Evolutionary conservation across 2,329 filamentous ascomycete species (phyloP), one percentile per base, ranked within the genome.

Genomic region (Aureobasidium sp.): DNA sequence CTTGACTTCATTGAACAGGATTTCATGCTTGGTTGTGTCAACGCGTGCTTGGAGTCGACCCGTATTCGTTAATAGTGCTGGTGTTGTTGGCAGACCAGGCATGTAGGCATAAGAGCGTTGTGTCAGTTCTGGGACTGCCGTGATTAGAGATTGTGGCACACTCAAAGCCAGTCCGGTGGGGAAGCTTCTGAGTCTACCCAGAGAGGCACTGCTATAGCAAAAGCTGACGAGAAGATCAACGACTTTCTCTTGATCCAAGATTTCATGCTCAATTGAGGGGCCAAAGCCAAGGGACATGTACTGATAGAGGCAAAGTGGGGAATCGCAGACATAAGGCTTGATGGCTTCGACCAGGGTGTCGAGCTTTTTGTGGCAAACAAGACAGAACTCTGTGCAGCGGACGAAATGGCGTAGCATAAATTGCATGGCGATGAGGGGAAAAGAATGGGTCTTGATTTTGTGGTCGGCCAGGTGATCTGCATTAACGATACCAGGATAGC

Each of bases 281-380:
- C 90, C 90, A 62, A 95, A 84, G 0, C 88, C 89, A n/a, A 94
- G 74, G 14, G 80, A 77, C 76, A 95, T 86, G 70, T 93, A 95
- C 64, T 96, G 90, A 62, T 87, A 95, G 3, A 95, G 72, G 62
- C 90, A 96, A 3, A 96, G 74, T 1, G 77, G 74, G 11, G 80
- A 78, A 19, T 80, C 79, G 68, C 90, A 96, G 39, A 95, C 88
- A 57, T 77, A 77, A 2, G 86, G 86, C 60, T 87, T 88, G 56
- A 90, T 72, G 1, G 85, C 80, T 61, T 84, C 80, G 32, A 91
- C 83, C 0, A 80, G 78, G 2, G 75, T 76, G 1, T 79, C 68
- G 30, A 88, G 77, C 59, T 78, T 84, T 59, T 79, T 79, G 66
- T 94, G 87, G 62, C 90, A 96, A 21, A 90, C 83, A 52, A 95